Evolutionary conservation across 768 basidiomycete species (phyloP), one percentile per base, ranked within the genome.

Genomic region (Naganishia vaughanmartiniae): DNA sequence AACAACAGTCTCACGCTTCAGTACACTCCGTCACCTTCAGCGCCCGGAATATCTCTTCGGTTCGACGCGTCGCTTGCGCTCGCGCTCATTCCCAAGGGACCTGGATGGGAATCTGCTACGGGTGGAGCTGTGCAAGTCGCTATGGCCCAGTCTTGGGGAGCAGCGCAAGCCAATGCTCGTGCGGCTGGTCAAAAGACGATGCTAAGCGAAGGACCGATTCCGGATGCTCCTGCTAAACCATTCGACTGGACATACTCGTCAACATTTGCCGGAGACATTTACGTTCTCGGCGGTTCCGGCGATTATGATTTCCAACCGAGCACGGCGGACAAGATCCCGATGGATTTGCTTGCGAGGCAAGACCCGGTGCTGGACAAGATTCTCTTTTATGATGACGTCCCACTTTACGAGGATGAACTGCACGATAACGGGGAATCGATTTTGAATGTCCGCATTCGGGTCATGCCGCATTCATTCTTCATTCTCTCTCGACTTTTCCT

Each of bases 181-280:
- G 57, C 54, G 9, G 54, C 65, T 1, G 51, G 54, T 17, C 48
- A 53, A 26, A 53, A 66, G 31, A 53, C 54, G 7, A 66, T 73
- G 54, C 73, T 80, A 0, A 72, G 74, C 21, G 76, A 79, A 70
- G 72, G 74, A 28, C 75, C 77, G 4, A 72, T 81, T 36, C 78
- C 81, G 58, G 77, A 75, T 54, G 78, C 76, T 53, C 78, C 78
- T 53, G 89, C 92, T 10, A 96, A 94, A 75, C 90, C 89, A 0
- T 97, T 91, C 80, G 96, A 99, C 78, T 98, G 96, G 96, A 99
- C 96, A 14, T 98, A 96, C 80, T 96, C 94, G 2, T 91, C 93
- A 1, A 87, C 85, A 3, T 93, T 97, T 74, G 76, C 87, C 0
- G 96, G 95, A 48, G 68, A 67, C 5, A 60, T 77, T 54, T 51